Conservation (phyloP, 768 basidiomycete species). For the Boletus tomentosulus region DNA sequence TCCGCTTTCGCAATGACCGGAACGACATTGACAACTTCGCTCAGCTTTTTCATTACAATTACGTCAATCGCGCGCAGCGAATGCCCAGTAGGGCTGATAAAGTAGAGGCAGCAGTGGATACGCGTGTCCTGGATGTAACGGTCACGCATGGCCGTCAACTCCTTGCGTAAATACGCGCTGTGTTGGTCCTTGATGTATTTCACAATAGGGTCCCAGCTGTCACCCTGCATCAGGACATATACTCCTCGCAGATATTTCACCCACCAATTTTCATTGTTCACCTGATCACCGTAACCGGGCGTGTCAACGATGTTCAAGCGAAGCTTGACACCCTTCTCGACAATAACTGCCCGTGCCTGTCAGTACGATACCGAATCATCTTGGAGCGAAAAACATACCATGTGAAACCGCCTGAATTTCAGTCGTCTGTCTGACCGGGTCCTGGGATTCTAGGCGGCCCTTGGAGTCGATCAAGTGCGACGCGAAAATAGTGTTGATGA, state of each 20-base stretch:
- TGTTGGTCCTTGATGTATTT: conserved; percentile 99
- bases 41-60: conserved; percentile 98
- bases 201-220: conserved; percentile 98
- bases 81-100: conserved; percentile 99
- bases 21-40: conserved; percentile 98
- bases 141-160: conserved; percentile 98
- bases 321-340: conserved; percentile 92
- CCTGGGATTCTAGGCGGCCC: conserved; percentile 84
- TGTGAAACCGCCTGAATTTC: conserved; percentile 95
- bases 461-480: conserved; percentile 98
- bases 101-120: conserved; percentile 97
- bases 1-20: conserved; percentile 99
- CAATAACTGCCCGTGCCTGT: conserved; percentile 61
- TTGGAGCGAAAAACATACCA: conserved; percentile 49
- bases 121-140: conserved; percentile 97
- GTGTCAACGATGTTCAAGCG: conserved; percentile 98
- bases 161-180: conserved; percentile 97
- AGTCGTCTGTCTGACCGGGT: conserved; percentile 91
- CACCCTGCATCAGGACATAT: conserved; percentile 1
- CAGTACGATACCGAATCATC: conserved; percentile 1
- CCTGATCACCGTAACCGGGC: conserved; percentile 95
- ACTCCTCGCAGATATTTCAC: conserved; percentile 21
- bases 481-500: conserved; percentile 99
- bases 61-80: conserved; percentile 94
- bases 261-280: conserved; percentile 98